Conservation (phyloP, 345 rosid species). For the Carallia pectinifolia region DNA sequence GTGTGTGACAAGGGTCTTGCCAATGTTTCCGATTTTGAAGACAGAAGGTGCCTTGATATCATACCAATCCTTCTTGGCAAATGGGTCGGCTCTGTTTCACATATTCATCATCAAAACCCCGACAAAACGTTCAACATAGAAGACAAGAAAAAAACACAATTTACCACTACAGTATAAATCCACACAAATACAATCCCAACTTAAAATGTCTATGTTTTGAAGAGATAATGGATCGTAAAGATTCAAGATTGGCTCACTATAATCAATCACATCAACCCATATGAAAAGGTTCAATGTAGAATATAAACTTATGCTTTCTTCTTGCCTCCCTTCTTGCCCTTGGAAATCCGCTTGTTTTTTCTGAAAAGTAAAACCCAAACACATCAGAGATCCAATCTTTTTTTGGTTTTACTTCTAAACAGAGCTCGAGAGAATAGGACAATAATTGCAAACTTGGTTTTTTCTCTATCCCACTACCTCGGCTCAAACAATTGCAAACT, state of each 20-base stretch:
- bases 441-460: no score
- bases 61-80: conserved; percentile 97
- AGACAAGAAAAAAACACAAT: background rate
- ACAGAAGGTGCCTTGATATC: conserved; percentile 90
- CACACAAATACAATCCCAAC: background rate
- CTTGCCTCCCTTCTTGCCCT: conserved; percentile 95
- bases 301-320: conserved; percentile 74
- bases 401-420: background rate
- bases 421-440: background rate
- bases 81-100: conserved; percentile 70
- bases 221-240: background rate
- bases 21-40: conserved; percentile 61
- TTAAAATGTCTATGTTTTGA: background rate
- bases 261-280: background rate
- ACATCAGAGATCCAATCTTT: background rate
- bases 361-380: conserved; percentile 27
- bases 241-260: background rate
- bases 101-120: background rate
- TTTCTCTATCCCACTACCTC: no score
- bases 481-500: no score
- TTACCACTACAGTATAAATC: background rate
- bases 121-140: background rate
- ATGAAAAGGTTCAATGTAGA: background rate
- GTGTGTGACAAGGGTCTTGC: conserved; percentile 82
- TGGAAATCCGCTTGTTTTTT: conserved; percentile 96